phyloP scores from a whole-genome alignment of 2,329 filamentous ascomycete species.

The Aureobasidium sp. region DNA sequence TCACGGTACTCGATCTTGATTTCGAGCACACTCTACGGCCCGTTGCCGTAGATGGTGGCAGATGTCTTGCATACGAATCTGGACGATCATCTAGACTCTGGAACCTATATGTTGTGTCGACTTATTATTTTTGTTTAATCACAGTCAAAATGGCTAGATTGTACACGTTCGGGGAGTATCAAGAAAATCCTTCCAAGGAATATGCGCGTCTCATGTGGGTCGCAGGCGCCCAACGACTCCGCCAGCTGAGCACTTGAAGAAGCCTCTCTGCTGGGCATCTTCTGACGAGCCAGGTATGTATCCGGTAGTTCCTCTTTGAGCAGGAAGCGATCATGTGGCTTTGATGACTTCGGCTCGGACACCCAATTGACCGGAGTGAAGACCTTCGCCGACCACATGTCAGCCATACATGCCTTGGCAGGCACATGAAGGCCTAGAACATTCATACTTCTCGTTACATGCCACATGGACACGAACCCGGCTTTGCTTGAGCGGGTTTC shows the following conservation, averaged over 20 bases:
- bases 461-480: too few relatives aligned
- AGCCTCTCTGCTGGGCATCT: too few relatives aligned
- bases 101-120: background rate
- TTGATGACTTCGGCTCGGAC: background rate
- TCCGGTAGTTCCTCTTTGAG: background rate
- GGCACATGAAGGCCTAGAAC: constrained; percentile 1
- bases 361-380: background rate
- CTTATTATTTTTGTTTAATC: background rate
- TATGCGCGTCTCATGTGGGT: background rate
- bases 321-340: background rate
- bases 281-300: too few relatives aligned
- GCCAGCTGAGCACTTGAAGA: background rate
- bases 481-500: too few relatives aligned
- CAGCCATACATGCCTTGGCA: background rate
- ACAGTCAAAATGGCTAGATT: background rate
- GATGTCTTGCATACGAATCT: background rate
- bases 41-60: constrained; percentile 3
- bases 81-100: background rate
- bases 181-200: background rate
- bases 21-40: background rate
- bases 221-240: background rate
- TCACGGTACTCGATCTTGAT: background rate
- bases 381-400: background rate
- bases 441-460: too few relatives aligned
- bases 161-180: background rate